Conservation (phyloP, 805 yeast species). For the Cyberlindnera subsufficiens region DNA sequence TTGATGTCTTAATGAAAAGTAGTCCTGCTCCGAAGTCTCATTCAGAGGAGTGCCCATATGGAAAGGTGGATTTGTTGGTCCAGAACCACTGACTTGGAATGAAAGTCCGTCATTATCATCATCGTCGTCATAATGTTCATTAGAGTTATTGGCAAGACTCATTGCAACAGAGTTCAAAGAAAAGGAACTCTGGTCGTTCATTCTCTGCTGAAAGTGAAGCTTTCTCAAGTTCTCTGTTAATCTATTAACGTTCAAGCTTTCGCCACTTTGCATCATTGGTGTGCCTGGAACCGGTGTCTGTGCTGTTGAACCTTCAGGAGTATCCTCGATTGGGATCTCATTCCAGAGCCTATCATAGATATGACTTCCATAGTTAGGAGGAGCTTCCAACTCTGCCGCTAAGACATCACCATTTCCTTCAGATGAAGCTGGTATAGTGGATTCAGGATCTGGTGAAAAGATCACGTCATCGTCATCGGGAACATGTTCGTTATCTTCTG, state of each 20-base stretch:
- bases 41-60: slow-evolving; percentile 23
- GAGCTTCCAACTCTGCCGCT: slow-evolving; percentile 58
- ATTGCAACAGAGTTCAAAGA: slow-evolving; percentile 19
- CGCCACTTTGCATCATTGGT: slow-evolving; percentile 15
- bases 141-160: slow-evolving; percentile 1
- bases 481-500: slow-evolving; percentile 21
- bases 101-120: slow-evolving; percentile 18
- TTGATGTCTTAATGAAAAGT: slow-evolving; percentile 25
- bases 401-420: slow-evolving; percentile 13
- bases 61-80: slow-evolving; percentile 9
- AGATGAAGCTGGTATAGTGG: slow-evolving; percentile 15
- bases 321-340: slow-evolving; percentile 37
- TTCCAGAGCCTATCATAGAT: slow-evolving; percentile 77
- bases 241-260: slow-evolving; percentile 22
- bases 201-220: slow-evolving; percentile 44
- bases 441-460: slow-evolving; percentile 32
- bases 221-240: slow-evolving; percentile 48
- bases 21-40: slow-evolving; percentile 25
- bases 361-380: slow-evolving; percentile 80
- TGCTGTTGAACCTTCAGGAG: slow-evolving; percentile 26
- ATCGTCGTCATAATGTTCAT: slow-evolving; percentile 20
- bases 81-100: slow-evolving; percentile 6
- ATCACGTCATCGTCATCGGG: slow-evolving; percentile 33
- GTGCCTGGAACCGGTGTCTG: slow-evolving; percentile 26
- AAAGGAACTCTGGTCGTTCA: slow-evolving; percentile 30